Evolutionary conservation across 2,329 filamentous ascomycete genomes (phyloP), one percentile per base, ranked within the genome.

Genomic region (Niveomyces coronatus): DNA sequence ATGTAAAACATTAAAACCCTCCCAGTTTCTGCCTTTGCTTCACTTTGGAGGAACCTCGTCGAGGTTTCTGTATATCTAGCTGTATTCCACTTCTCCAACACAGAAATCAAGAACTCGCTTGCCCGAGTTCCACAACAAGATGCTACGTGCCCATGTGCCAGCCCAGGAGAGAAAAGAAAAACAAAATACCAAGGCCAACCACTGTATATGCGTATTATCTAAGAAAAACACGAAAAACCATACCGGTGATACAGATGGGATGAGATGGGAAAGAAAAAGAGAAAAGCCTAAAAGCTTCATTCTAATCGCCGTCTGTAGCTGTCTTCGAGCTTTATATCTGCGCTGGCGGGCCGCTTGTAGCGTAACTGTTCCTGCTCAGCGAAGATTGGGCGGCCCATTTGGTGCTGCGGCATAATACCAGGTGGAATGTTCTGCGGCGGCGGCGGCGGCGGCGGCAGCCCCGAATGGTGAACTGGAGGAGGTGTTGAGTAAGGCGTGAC

Each of bases 401-500:
- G 37, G 4, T 31, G 37, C 36, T 40, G 39, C 29, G 15, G 34
- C 13, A 27, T 10, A 16, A 35, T 26, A 6, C 31, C 31, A 27
- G 26, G 38, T n/a, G 35, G 38, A 26, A 35, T 31, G 11, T 18
- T 18, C 14, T 31, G 35, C 22, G 23, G 31, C 26, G 26, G 26
- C 6, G 4, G 26, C 3, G n/a, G 28, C 15, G 34, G 29, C n/a
- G 35, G 26, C 9, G 40, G n/a, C n/a, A n/a, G 27, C 19, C 16
- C 26, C 8, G 31, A 9, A 14, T 23, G 5, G 27, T 35, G 35
- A 8, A 9, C 19, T 28, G 51, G 47, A 3, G 48, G 45, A 4
- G 71, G 70, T n/a, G 70, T 71, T 45, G 61, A 71, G 51, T 79
- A 79, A 1, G 74, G 71, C 45, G 70, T 76, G 22, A 78, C 63